Evolutionary conservation across 1,284 basidiomycete species (phyloP), one percentile per base, ranked within the genome.

Genomic region (Rhodotorula glutinis): DNA sequence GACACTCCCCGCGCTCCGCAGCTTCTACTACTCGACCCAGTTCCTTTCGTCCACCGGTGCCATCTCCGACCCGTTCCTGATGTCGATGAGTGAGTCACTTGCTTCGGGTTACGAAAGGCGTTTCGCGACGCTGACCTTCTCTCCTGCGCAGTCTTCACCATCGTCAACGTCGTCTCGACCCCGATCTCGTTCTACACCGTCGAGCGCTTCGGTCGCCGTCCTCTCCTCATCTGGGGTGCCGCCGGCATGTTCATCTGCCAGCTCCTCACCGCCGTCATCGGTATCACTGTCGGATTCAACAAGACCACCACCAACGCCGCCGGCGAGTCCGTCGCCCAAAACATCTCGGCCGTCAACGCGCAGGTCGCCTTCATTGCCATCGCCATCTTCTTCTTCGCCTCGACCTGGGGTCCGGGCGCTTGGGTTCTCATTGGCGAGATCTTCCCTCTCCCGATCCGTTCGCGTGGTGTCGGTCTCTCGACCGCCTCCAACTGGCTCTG

Each of bases 171-270:
- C 52, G 69, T 77, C 53, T 74, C 75, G 25, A 79, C 78, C 30
- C 76, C 77, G 40, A 73, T 77, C 63, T 74, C 76, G 7, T 77
- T 78, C 57, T 76, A 74, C 56, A 76, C 75, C 63, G 68, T 78
- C 58, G 78, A 79, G 69, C 60, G 60, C 13, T 75, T 76, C 71
- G 78, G 78, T 71, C 57, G 65, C 65, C 60, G 77, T 72, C 73
- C 74, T 72, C 63, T 76, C 25, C 83, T 90, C 69, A 83, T 92
- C 76, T 80, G 83, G 72, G 90, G 90, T 72, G 88, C 88, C 4
- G 76, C 82, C 55, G 85, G 85, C 65, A 90, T 90, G 88, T 82
- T 83, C 53, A 57, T 72, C 57, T 79, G 76, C 69, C 76, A 79
- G 60, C 72, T 78, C 58, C 55, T 74, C 57, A 69, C 76, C 23